A percentile compares a stretch with the other conserved stretches of the same genome.
Conservation (phyloP, 768 basidiomycete species). For the Tricholoma saponaceum region DNA sequence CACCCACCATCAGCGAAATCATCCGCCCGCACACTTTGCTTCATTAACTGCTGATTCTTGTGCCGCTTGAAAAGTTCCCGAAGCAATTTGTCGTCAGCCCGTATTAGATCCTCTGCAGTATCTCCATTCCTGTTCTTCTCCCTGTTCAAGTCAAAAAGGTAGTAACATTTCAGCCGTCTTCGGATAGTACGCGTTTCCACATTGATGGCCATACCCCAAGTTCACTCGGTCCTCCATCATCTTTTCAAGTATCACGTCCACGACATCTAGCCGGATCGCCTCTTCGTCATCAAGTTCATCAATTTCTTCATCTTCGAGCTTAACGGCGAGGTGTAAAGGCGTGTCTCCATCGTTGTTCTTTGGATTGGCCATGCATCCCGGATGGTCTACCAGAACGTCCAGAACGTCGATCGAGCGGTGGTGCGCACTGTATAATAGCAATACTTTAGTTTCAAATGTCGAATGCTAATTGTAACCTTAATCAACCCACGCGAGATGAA, state of each 20-base stretch:
- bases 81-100: constrained; percentile 47
- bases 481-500: constrained; percentile 65
- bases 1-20: constrained; percentile 65
- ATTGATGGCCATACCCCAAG: constrained; percentile 80
- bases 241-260: neutral
- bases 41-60: constrained; percentile 38
- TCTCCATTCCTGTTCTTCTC: constrained; percentile 70
- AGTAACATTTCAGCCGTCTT: neutral
- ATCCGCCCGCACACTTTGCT: constrained; percentile 38
- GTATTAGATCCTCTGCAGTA: constrained; percentile 51
- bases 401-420: constrained; percentile 59
- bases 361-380: constrained; percentile 79
- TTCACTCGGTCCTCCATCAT: constrained; percentile 45
- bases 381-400: constrained; percentile 68
- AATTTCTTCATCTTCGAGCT: constrained; percentile 49
- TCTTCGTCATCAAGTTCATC: constrained; percentile 37
- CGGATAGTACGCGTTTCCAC: constrained; percentile 36
- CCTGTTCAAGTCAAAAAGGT: constrained; percentile 28
- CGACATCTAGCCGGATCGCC: neutral
- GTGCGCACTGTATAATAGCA: constrained; percentile 35
- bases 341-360: constrained; percentile 67
- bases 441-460: neutral
- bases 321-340: constrained; percentile 73
- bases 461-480: neutral
- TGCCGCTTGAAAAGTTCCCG: constrained; percentile 46